These are phyloP conservation scores for Fraxinus quadrangulata DNA, from an alignment of 257 asterid genomes.

Conservation along the genomic window DNA sequence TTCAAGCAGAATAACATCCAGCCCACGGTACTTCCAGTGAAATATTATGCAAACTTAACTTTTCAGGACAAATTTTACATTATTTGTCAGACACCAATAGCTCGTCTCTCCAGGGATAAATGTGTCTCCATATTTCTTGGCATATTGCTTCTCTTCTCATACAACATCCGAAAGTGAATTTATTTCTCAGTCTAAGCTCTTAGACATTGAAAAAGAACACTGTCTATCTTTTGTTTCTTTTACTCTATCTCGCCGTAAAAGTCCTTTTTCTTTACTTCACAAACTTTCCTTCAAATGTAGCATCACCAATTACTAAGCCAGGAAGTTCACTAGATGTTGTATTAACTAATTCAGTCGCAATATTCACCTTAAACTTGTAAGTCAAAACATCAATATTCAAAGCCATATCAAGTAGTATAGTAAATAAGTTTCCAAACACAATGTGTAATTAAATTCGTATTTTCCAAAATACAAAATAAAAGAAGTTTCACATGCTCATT, in stretches of 20 bases:
- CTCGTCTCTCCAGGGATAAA: neutral
- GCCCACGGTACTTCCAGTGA: neutral
- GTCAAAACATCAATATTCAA: neutral
- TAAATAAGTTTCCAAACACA: neutral
- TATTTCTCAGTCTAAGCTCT: neutral
- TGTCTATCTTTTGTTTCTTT: neutral
- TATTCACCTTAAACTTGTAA: neutral
- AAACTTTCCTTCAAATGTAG: neutral
- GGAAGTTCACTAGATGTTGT: neutral
- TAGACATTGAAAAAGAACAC: neutral
- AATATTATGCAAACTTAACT: neutral
- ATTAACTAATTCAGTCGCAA: neutral
- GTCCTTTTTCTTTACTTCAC: too few relatives aligned
- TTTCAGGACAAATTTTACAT: too few relatives aligned
- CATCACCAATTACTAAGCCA: neutral
- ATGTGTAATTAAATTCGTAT: too few relatives aligned
- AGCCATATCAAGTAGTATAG: neutral
- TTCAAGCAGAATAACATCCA: neutral
- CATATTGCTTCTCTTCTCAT: neutral
- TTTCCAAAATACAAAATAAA: too few relatives aligned
- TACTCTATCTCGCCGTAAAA: neutral
- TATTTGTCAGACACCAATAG: neutral
- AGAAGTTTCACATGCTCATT: too few relatives aligned
- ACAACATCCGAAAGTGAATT: neutral
- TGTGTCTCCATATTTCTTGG: neutral